Evolutionary conservation across 768 basidiomycete genomes (phyloP).

Genomic region (Dacryopinax spathularia): DNA sequence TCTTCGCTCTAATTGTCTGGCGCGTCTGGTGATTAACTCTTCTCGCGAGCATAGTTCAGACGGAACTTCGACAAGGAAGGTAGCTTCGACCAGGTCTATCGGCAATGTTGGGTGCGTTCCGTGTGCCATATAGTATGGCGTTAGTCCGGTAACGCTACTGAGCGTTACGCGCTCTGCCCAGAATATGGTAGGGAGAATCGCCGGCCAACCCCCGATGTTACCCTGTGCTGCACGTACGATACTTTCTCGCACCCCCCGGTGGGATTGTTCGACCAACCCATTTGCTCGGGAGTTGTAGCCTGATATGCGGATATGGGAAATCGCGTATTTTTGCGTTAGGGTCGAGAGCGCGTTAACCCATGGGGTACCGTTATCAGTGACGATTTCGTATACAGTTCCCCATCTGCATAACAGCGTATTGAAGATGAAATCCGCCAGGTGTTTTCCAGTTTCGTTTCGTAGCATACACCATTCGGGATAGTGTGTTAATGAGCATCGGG

Average conservation of each 20-base stretch:
- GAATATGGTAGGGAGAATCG: conserved; percentile 16
- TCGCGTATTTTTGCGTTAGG: no score
- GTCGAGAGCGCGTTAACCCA: conserved; percentile 21
- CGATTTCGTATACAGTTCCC: conserved; percentile 27
- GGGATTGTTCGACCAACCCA: conserved; percentile 24
- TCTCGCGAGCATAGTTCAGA: no score
- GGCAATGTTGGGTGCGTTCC: no score
- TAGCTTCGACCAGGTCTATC: no score
- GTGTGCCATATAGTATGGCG: no score
- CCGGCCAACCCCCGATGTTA: conserved; percentile 24
- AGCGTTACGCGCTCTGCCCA: conserved; percentile 20
- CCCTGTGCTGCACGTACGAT: conserved; percentile 25
- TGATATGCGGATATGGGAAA: no score
- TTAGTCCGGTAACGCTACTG: conserved; percentile 21
- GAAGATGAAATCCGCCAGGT: conserved; percentile 24
- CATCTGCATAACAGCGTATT: conserved; percentile 28
- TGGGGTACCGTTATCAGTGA: conserved; percentile 31
- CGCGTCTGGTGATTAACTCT: neutral
- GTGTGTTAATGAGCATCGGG: conserved; percentile 22
- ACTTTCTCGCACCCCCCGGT: conserved; percentile 23
- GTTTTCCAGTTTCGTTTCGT: conserved; percentile 18
- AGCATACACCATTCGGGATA: no score
- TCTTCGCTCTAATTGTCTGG: neutral
- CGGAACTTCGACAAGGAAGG: no score
- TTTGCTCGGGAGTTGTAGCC: no score